Evolutionary conservation across 1,139 yeast genomes (phyloP).

Genomic region (Zygosaccharomyces pseudobailii): DNA sequence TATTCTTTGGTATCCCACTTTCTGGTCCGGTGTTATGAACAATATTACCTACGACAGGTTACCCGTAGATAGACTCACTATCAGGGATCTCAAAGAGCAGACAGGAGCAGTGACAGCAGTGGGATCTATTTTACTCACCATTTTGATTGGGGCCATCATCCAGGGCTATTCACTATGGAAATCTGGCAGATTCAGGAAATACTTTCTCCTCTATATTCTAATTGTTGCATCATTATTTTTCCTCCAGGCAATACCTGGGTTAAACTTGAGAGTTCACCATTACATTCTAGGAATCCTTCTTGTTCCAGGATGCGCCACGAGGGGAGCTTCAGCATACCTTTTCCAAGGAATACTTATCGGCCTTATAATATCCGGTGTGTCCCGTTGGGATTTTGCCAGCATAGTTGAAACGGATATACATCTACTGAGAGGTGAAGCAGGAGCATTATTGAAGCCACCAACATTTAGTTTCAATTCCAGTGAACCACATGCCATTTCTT

Average conservation of each 20-base stretch:
- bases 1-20: constrained; percentile 69
- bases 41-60: constrained; percentile 83
- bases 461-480: constrained; percentile 32
- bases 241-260: constrained; percentile 56
- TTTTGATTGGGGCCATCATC: constrained; percentile 52
- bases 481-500: constrained; percentile 23
- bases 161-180: constrained; percentile 82
- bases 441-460: constrained; percentile 58
- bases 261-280: constrained; percentile 81
- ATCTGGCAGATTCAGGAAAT: constrained; percentile 64
- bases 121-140: constrained; percentile 42
- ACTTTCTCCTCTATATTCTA: constrained; percentile 46
- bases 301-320: constrained; percentile 82
- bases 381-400: constrained; percentile 92
- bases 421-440: constrained; percentile 70
- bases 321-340: constrained; percentile 61
- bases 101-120: constrained; percentile 76
- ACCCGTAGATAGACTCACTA: constrained; percentile 79
- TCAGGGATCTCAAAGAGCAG: constrained; percentile 63
- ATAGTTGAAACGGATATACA: constrained; percentile 73
- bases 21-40: constrained; percentile 82
- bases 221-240: constrained; percentile 45
- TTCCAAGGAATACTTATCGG: constrained; percentile 87
- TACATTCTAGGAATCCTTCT: constrained; percentile 75
- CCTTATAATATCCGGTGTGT: constrained; percentile 73